Percentiles rank a stretch among this genome's conserved stretches.
These are phyloP conservation scores for Geotrichum australiense DNA, from an alignment of 1,139 yeast species.

Conservation along the genomic window DNA sequence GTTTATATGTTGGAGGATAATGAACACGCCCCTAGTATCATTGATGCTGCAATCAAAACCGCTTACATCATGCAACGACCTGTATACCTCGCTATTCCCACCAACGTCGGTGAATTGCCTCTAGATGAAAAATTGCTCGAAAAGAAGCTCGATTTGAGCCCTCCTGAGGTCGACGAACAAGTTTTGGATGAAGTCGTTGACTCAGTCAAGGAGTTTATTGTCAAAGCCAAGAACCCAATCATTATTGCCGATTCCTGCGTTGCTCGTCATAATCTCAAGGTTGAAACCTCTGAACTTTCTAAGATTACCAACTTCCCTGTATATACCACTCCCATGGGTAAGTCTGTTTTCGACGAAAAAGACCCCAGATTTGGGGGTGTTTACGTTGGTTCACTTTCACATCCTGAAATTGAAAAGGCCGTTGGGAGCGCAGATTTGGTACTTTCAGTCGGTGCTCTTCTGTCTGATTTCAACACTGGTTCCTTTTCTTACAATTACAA, in stretches of 20 bases:
- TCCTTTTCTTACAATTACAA: slow-evolving; percentile 76
- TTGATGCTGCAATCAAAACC: slow-evolving; percentile 67
- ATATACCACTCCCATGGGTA: slow-evolving; percentile 88
- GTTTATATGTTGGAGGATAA: slow-evolving; percentile 58
- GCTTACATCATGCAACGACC: slow-evolving; percentile 74
- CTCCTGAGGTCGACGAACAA: slow-evolving; percentile 58
- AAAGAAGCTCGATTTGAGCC: slow-evolving; percentile 56
- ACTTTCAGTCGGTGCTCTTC: slow-evolving; percentile 70
- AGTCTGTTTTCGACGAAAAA: slow-evolving; percentile 68
- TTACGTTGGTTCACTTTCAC: slow-evolving; percentile 72
- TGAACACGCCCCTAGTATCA: slow-evolving; percentile 55
- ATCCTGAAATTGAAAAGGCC: slow-evolving; percentile 65
- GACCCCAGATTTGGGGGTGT: slow-evolving; percentile 79
- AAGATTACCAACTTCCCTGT: slow-evolving; percentile 73
- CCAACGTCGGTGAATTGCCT: slow-evolving; percentile 63
- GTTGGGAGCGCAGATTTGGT: slow-evolving; percentile 75
- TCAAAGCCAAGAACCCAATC: slow-evolving; percentile 57
- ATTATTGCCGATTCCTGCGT: slow-evolving; percentile 86
- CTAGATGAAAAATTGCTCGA: slow-evolving; percentile 52
- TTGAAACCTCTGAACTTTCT: slow-evolving; percentile 56
- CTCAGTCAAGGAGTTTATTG: slow-evolving; percentile 46
- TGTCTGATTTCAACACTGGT: slow-evolving; percentile 87
- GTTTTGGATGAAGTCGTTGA: slow-evolving; percentile 70
- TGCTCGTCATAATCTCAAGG: slow-evolving; percentile 61
- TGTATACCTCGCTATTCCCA: slow-evolving; percentile 76